Evolutionary conservation across 805 yeast species (phyloP).

Genomic region (Spathaspora hagerdaliae): DNA sequence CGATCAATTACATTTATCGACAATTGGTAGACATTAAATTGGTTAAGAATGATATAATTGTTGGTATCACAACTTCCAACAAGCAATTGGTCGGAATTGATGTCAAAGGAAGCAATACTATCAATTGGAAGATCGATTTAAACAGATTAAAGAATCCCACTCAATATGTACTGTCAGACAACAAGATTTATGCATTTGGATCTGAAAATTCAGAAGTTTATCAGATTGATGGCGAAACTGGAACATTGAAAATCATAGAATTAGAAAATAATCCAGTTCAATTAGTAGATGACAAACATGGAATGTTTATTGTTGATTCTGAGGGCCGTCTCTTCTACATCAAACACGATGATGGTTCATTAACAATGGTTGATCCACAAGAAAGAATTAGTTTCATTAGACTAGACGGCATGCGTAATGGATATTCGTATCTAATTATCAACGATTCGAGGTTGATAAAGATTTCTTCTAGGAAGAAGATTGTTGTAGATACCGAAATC

Average conservation of each 20-base stretch:
- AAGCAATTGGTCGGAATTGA: constrained; percentile 9
- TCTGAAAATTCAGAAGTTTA: background rate
- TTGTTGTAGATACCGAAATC: background rate
- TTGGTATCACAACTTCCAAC: constrained; percentile 1
- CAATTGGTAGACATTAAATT: background rate
- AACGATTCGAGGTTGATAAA: constrained; percentile 4
- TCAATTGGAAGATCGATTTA: constrained; percentile 7
- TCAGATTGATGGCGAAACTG: constrained; percentile 4
- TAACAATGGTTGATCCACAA: background rate
- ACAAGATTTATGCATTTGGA: constrained; percentile 1
- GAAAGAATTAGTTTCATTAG: background rate
- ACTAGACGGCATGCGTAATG: constrained; percentile 1
- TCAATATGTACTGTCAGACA: background rate
- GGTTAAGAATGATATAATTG: constrained; percentile 1
- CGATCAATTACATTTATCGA: constrained; percentile 6
- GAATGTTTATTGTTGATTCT: constrained; percentile 1
- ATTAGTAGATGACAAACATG: background rate
- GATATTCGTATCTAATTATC: constrained; percentile 1
- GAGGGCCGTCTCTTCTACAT: background rate
- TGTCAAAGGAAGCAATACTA: background rate
- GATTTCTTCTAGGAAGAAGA: background rate
- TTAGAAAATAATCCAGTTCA: background rate
- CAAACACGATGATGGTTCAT: background rate
- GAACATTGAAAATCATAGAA: constrained; percentile 1
- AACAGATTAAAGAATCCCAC: background rate